Evolutionary conservation across 1,284 basidiomycete species (phyloP), one percentile per base, ranked within the genome.

Genomic region (Inonotus hispidus): DNA sequence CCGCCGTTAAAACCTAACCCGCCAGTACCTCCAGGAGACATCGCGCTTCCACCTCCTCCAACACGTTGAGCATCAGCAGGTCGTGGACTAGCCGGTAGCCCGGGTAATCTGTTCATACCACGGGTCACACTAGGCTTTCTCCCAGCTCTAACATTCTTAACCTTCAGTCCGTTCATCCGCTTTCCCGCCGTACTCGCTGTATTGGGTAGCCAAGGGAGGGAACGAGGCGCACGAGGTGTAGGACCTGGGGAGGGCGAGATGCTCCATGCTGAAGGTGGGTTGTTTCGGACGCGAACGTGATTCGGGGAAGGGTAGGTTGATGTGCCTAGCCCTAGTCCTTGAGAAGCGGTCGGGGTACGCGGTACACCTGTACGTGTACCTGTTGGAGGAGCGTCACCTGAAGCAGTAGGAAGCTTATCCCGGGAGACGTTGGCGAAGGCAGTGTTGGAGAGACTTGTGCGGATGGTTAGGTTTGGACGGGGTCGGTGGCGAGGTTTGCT

Each of bases 211-310:
- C 49, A 73, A 63, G 78, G 76, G 78, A 13, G 77, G 74, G 39
- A 69, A 64, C n/a, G 66, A 10, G 41, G 41, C 16, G 41, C 19
- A n/a, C 41, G 41, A 7, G 41, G 41, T 43, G n/a, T 43, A 43
- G 41, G 32, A 32, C 32, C 32, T 32, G 32, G 32, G 13, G 68
- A 64, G 11, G 78, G 76, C 0, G 79, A 78, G 32, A 73, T 68
- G 5, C 79, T 79, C 75, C 76, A 77, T 1, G 72, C 70, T 3
- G 79, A 74, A 23, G 68, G 57, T 27, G 71, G 70, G 19, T 67
- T 68, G 19, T 68, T 70, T 14, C 61, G 58, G 10, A 66, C 65
- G 5, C 70, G 70, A 16, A 67, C 69, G 5, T 53, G 16, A 16
- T 52, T 43, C 7, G 1, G 41, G 16, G 13, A 21, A 6, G 1